Conservation (phyloP, 2,329 filamentous ascomycete species). For the Ceratocystis destructans region DNA sequence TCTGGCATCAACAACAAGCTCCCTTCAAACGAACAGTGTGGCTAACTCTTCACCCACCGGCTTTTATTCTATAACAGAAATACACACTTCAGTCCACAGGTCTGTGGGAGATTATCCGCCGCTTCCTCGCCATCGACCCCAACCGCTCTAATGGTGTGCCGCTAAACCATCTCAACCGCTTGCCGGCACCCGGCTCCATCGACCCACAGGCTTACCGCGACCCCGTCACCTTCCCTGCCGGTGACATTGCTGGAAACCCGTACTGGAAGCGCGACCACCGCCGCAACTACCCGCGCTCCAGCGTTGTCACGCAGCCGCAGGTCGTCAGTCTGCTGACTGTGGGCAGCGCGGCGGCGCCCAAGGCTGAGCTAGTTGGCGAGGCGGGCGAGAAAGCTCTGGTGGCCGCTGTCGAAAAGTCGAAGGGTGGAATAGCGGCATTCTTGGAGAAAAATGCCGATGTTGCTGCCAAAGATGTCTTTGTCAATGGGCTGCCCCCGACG, state of each 20-base stretch:
- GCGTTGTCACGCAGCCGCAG: constrained; percentile 69
- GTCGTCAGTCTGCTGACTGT: constrained; percentile 73
- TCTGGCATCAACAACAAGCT: not conserved
- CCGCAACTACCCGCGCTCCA: constrained; percentile 66
- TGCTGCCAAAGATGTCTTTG: constrained; percentile 44
- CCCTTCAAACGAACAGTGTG: not conserved
- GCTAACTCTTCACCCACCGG: not conserved
- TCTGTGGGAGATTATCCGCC: constrained; percentile 74
- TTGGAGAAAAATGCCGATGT: constrained; percentile 39
- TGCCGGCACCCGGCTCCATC: constrained; percentile 46
- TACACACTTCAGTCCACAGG: constrained; percentile 85
- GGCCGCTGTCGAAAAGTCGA: constrained; percentile 61
- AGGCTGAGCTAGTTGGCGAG: constrained; percentile 64
- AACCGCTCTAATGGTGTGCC: constrained; percentile 84
- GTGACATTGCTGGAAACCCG: constrained; percentile 28
- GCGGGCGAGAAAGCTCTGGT: constrained; percentile 52
- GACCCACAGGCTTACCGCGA: constrained; percentile 29
- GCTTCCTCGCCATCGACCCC: constrained; percentile 65
- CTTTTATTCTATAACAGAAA: constrained; percentile 49
- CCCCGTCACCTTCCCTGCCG: constrained; percentile 42
- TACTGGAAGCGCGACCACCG: constrained; percentile 82
- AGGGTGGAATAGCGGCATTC: constrained; percentile 48
- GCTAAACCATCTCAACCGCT: constrained; percentile 82
- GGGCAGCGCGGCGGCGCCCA: constrained; percentile 67
- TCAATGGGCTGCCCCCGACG: constrained; percentile 72